Conservation (phyloP, 305 asterid species). For the Solanum aculeatissimum region DNA sequence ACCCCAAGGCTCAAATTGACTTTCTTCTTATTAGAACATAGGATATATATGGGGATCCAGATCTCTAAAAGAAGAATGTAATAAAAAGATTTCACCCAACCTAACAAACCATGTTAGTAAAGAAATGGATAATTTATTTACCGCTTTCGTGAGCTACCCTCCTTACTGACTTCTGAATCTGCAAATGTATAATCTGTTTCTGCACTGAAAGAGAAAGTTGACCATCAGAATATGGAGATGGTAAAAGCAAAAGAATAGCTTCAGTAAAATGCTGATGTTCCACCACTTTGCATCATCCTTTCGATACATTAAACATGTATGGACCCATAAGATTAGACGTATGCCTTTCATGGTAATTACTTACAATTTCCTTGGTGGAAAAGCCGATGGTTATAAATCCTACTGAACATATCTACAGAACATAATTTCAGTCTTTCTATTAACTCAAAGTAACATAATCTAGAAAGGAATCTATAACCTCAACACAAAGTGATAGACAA, state of each 20-base stretch:
- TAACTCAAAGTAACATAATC: neutral
- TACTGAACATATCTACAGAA: neutral
- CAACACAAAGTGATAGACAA: neutral
- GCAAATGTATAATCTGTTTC: conserved; percentile 4
- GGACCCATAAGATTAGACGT: neutral
- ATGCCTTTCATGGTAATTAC: neutral
- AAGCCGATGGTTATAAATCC: neutral
- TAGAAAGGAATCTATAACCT: neutral
- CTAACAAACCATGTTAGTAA: neutral
- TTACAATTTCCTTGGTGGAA: neutral
- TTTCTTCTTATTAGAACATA: neutral
- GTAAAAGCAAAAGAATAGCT: neutral
- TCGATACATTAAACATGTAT: neutral
- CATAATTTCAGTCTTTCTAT: neutral
- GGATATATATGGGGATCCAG: neutral
- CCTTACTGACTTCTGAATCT: conserved; percentile 8
- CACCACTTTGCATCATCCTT: neutral
- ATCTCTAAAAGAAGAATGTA: neutral
- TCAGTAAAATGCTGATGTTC: neutral
- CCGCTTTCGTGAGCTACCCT: conserved; percentile 9
- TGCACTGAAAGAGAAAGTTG: neutral
- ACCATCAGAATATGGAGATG: neutral
- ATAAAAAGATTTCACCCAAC: neutral
- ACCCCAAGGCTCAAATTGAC: too few species aligned
- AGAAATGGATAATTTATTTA: neutral